Base-by-base conservation (phyloP, 169 alveolate species). In the Hammondia hammondi region DNA sequence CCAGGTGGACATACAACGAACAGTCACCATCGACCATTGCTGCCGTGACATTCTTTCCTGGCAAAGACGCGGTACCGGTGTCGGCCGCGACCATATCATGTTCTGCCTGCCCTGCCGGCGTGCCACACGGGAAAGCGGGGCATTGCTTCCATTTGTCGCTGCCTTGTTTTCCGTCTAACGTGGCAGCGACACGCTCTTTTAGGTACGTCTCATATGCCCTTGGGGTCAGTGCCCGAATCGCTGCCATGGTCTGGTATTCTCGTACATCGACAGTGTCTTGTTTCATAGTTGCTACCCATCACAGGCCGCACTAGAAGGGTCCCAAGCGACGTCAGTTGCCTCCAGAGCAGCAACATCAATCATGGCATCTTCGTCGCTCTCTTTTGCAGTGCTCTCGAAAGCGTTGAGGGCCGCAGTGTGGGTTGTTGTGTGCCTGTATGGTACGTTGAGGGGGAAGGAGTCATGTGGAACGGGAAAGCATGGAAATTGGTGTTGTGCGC, bases 21-120 rank as follows among this genome's bases (percentile, higher is more conserved):
- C 90, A 82, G 70, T 82, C 70, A 4, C 90, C 90, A 45, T 82
- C 90, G 35, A 82, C 72, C 90, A 82, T 82, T 10, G 72, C 90
- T 14, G 57, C 90, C 39, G 90, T 71, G 35, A 48, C 71, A 35
- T 14, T 21, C 39, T 27, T 82, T 9, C 52, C 71, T n/a, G 43
- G 43, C 19, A 35, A 21, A 12, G 90, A 29, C 7, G 90, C 72
- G 70, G 2, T 32, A 37, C 71, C 46, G 17, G 90, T 82, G 17
- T 27, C 14, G 14, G 70, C 70, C 7, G 90, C 57, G 2, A 43
- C 70, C 29, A n/a, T n/a, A 21, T 39, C 90, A 10, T 0, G 35
- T 46, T 82, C 43, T 14, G 37, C 24, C 71, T 24, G 19, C 9
- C 43, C 90, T 21, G 45, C 48, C 56, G 12, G 43, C 35, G 70